Evolutionary conservation across 257 asterid species (phyloP).

Genomic region (Gardenia jasminoides): DNA sequence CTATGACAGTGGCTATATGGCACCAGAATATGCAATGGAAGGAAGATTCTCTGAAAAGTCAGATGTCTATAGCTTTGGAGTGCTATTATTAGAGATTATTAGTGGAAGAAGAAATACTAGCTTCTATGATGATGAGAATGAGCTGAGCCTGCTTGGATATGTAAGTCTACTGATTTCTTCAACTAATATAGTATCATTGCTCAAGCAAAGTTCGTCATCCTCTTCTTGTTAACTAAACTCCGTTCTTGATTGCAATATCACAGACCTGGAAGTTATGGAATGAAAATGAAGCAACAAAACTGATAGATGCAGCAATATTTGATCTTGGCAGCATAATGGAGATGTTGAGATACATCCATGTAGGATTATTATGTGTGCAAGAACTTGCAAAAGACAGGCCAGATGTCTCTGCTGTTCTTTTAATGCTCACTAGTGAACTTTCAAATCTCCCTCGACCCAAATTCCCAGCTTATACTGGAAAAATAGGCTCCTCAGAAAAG

Average conservation of each 20-base stretch:
- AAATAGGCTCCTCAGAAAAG: conserved; percentile 13
- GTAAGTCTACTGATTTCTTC: conserved; percentile 30
- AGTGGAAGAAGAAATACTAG: conserved; percentile 44
- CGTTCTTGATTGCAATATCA: neutral
- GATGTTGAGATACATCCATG: conserved; percentile 48
- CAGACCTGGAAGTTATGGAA: conserved; percentile 61
- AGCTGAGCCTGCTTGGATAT: conserved; percentile 49
- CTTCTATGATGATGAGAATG: conserved; percentile 30
- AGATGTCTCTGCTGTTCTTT: conserved; percentile 32
- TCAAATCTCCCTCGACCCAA: conserved; percentile 51
- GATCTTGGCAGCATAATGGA: conserved; percentile 22
- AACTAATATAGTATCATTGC: neutral
- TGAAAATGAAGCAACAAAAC: conserved; percentile 24
- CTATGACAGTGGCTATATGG: conserved; percentile 12
- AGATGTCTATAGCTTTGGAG: too few relatives aligned
- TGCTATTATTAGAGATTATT: too few relatives aligned
- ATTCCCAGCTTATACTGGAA: conserved; percentile 34
- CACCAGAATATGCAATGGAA: too few relatives aligned
- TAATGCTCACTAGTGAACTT: conserved; percentile 51
- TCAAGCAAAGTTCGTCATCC: too few relatives aligned
- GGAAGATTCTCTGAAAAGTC: too few relatives aligned
- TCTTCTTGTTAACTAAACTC: neutral
- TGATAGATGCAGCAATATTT: conserved; percentile 44
- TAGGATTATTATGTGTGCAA: too few relatives aligned
- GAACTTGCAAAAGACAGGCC: too few relatives aligned